Evolutionary conservation across 2,329 filamentous ascomycete genomes (phyloP).

Genomic region (Aureobasidium sp.): DNA sequence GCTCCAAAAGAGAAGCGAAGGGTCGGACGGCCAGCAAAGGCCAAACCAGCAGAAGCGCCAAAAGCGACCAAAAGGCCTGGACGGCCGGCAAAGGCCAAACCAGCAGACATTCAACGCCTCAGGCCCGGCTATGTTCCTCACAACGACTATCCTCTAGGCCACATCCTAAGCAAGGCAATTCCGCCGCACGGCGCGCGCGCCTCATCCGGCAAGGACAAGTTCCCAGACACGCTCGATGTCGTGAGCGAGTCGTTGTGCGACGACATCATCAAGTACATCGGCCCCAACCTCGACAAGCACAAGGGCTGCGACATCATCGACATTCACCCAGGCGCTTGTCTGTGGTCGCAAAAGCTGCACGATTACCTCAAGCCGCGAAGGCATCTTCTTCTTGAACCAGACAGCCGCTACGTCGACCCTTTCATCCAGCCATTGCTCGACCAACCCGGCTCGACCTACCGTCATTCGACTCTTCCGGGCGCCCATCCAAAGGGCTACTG

Average conservation of each 20-base stretch:
- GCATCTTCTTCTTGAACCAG: constrained; percentile 76
- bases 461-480: constrained; percentile 32
- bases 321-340: constrained; percentile 69
- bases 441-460: constrained; percentile 40
- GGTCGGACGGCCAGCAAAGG: no score
- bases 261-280: constrained; percentile 64
- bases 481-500: constrained; percentile 21
- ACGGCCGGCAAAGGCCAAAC: no score
- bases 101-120: no score
- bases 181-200: not conserved
- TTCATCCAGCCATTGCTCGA: constrained; percentile 49
- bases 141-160: constrained; percentile 11
- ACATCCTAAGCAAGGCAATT: not conserved
- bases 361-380: constrained; percentile 67
- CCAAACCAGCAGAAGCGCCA: not conserved
- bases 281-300: constrained; percentile 60
- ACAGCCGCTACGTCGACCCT: constrained; percentile 50
- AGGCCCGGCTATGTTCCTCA: not conserved
- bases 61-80: no score
- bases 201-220: not conserved
- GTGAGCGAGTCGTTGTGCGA: constrained; percentile 48
- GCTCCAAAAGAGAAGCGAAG: no score
- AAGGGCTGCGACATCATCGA: constrained; percentile 80
- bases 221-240: constrained; percentile 24
- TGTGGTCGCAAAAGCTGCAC: constrained; percentile 75